Conservation (phyloP, 2,329 filamentous ascomycete genomes). For the Laburnicola sp. region DNA sequence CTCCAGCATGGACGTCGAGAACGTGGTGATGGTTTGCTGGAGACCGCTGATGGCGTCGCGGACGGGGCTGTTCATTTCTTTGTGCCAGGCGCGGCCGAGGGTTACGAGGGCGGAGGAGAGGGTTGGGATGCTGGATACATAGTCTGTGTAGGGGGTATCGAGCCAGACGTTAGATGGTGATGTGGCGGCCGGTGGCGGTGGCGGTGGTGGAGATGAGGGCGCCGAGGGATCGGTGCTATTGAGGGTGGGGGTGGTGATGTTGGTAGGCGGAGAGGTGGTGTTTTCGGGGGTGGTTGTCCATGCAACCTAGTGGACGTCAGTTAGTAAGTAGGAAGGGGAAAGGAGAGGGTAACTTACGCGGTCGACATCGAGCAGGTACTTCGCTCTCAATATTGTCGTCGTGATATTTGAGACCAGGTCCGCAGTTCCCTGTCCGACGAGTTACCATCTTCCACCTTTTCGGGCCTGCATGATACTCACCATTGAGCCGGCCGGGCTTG, state of each 20-base stretch:
- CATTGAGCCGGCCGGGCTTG: conserved; percentile 17
- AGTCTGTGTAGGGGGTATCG: conserved; percentile 33
- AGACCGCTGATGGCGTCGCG: conserved; percentile 35
- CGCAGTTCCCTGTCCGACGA: conserved; percentile 29
- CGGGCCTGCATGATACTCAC: not conserved
- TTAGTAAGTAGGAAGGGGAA: not conserved
- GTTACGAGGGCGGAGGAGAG: conserved; percentile 25
- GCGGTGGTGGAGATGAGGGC: conserved; percentile 22
- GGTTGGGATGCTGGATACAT: conserved; percentile 25
- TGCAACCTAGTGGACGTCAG: conserved; percentile 6
- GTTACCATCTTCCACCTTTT: not conserved
- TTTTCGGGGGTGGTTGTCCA: conserved; percentile 10
- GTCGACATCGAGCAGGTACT: conserved; percentile 38
- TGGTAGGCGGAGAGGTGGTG: not conserved
- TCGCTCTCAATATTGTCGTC: conserved; percentile 31
- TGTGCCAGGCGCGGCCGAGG: conserved; percentile 39
- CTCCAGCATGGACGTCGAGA: conserved; percentile 35
- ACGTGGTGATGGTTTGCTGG: conserved; percentile 32
- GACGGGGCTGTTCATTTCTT: conserved; percentile 43
- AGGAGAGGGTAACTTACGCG: conserved; percentile 21
- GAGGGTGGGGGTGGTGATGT: not conserved
- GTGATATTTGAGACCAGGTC: conserved; percentile 41
- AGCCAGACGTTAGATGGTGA: conserved; percentile 23
- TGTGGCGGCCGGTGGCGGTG: conserved; percentile 16
- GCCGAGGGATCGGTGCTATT: conserved; percentile 7